Base-by-base conservation (phyloP, 495 filamentous ascomycete genomes). In the Sordaria brevicollis region DNA sequence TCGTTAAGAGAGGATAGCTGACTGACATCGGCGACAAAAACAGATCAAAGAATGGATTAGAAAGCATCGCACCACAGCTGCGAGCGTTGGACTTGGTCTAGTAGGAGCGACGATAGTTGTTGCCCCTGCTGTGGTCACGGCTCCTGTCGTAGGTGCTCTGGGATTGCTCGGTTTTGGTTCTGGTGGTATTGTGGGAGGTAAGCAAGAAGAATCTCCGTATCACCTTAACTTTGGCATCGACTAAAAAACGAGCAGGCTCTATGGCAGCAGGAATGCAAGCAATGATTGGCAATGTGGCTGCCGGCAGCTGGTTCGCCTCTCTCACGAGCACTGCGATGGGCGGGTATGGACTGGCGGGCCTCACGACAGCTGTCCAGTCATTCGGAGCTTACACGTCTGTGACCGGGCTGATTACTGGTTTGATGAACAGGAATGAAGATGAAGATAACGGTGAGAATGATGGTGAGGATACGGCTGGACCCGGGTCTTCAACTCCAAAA, bases 161-260 rank as follows among this genome's bases (percentile, higher is more conserved):
- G 49, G 25, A 8, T 1, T 17, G 5, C 11, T 62, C 9, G 72
- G 72, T 2, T 74, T 74, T 65, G 49, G 67, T 0, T 54, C 65
- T 9, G 11, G n/a, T 13, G 72, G 72, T 0, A 17, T 69, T 19
- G 37, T 67, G 13, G 72, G 36, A 41, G 72, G 70, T 74, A 67
- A 33, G 68, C 4, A 11, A 0, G 4, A 0, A 43, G 43, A 54
- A 1, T 10, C 4, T 25, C 2, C n/a, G n/a, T 49, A 15, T 57
- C 21, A 29, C 0, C 10, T 29, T 5, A 6, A 25, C 5, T n/a
- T 25, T 11, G 35, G 19, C 10, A 66, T 10, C 25, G 15, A 19
- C 49, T 68, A 4, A 38, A 7, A 36, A 29, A n/a, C 2, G 0
- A 7, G 3, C 39, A 49, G 41, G 21, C 13, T 57, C 49, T 57